These are phyloP conservation scores for Cerioporus squamosus DNA, from an alignment of 1,284 basidiomycete species.

Conservation along the genomic window DNA sequence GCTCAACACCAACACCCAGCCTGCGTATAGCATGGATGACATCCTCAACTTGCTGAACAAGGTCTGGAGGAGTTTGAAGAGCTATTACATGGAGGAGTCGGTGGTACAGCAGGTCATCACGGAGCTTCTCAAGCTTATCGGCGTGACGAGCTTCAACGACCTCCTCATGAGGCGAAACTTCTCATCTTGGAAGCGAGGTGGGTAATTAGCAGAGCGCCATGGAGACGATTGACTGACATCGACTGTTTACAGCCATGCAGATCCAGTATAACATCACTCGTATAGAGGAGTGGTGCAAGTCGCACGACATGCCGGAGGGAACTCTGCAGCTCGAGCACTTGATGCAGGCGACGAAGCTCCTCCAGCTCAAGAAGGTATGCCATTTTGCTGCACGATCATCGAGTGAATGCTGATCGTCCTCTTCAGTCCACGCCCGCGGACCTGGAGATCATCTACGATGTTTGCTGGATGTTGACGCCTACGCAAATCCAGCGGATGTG, in stretches of 20 bases:
- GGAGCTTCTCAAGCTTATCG: constrained; percentile 95
- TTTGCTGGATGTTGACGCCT: constrained; percentile 99
- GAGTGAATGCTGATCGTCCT: constrained; percentile 2
- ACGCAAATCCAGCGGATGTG: constrained; percentile 99
- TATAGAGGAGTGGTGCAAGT: constrained; percentile 98
- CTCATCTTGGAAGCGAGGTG: constrained; percentile 99
- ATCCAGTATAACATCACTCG: constrained; percentile 99
- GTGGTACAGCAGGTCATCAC: constrained; percentile 98
- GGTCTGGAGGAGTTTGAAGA: constrained; percentile 98
- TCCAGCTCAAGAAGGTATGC: constrained; percentile 96
- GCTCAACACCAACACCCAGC: constrained; percentile 82
- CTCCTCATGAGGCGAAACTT: constrained; percentile 99
- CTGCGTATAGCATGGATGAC: constrained; percentile 99
- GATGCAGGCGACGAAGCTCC: constrained; percentile 98
- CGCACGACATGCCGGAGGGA: constrained; percentile 98
- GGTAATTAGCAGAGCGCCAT: constrained; percentile 27
- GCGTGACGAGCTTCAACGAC: constrained; percentile 98
- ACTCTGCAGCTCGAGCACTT: constrained; percentile 97
- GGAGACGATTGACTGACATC: not conserved
- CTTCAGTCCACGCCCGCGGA: constrained; percentile 85
- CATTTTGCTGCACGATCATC: not conserved
- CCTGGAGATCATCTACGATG: constrained; percentile 98
- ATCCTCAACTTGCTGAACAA: constrained; percentile 97
- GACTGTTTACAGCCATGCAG: constrained; percentile 83
- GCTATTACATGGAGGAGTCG: constrained; percentile 98